Evolutionary conservation across 306 rosid genomes (phyloP).

Genomic region (Rubus idaeus): DNA sequence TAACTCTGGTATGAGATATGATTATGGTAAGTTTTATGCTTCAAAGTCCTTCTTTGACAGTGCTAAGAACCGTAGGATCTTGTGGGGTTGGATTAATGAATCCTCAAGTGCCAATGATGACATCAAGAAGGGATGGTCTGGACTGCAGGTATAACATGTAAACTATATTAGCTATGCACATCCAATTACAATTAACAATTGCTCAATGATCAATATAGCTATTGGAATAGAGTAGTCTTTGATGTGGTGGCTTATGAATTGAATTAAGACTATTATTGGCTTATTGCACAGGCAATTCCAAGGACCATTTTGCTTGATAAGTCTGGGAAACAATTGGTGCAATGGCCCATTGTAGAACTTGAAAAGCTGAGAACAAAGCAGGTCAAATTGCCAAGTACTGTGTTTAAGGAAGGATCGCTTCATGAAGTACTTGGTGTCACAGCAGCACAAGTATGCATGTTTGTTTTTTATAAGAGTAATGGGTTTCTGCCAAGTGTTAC

Average conservation of each 20-base stretch:
- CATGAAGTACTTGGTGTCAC: constrained; percentile 49
- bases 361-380: constrained; percentile 48
- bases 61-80: constrained; percentile 54
- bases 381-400: constrained; percentile 36
- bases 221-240: neutral
- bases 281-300: constrained; percentile 65
- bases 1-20: constrained; percentile 52
- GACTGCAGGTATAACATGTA: constrained; percentile 55
- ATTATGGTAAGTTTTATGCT: constrained; percentile 83
- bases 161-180: no score
- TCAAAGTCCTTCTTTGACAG: constrained; percentile 70
- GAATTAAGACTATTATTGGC: neutral
- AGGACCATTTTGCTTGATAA: constrained; percentile 60
- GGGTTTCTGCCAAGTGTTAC: neutral
- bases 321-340: constrained; percentile 66
- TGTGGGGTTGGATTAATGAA: constrained; percentile 84
- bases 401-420: constrained; percentile 42
- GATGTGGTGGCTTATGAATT: neutral
- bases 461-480: neutral
- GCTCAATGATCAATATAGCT: neutral
- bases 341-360: constrained; percentile 72
- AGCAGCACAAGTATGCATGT: constrained; percentile 45
- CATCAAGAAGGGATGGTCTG: constrained; percentile 79
- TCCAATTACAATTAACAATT: neutral
- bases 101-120: constrained; percentile 59